Evolutionary conservation across 148 eudicot genomes (phyloP).

Genomic region (Cornus controversa): DNA sequence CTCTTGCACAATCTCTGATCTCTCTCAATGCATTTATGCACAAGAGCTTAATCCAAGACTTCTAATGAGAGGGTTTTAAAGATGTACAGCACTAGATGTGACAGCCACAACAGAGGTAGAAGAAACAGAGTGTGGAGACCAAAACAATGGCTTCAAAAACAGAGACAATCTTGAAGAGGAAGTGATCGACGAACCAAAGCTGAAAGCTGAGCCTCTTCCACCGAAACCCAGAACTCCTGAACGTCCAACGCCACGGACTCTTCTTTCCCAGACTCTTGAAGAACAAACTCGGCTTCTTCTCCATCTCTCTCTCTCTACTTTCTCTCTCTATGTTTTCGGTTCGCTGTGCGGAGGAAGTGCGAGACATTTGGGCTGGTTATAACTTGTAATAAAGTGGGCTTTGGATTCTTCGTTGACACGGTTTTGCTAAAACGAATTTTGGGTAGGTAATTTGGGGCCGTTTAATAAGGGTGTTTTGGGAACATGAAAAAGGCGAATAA

Average conservation of each 20-base stretch:
- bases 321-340: background rate
- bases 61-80: too few species aligned
- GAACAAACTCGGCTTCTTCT: constrained; percentile 24
- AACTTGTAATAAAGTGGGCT: background rate
- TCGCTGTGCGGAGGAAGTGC: too few species aligned
- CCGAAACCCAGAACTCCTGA: constrained; percentile 23
- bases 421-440: too few species aligned
- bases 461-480: background rate
- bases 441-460: too few species aligned
- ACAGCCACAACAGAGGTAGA: constrained; percentile 50
- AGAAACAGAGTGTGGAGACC: constrained; percentile 41
- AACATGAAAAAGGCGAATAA: background rate
- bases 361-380: background rate
- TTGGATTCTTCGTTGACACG: background rate
- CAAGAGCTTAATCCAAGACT: too few species aligned
- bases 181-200: constrained; percentile 23
- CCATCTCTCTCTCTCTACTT: background rate
- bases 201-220: constrained; percentile 33
- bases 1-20: too few species aligned
- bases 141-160: constrained; percentile 37
- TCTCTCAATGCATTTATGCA: too few species aligned
- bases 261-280: constrained; percentile 23
- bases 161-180: constrained; percentile 40
- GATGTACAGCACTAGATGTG: constrained; percentile 18
- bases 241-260: constrained; percentile 40